Conservation (phyloP, 148 eudicot species). For the Fallopia convolvulus region DNA sequence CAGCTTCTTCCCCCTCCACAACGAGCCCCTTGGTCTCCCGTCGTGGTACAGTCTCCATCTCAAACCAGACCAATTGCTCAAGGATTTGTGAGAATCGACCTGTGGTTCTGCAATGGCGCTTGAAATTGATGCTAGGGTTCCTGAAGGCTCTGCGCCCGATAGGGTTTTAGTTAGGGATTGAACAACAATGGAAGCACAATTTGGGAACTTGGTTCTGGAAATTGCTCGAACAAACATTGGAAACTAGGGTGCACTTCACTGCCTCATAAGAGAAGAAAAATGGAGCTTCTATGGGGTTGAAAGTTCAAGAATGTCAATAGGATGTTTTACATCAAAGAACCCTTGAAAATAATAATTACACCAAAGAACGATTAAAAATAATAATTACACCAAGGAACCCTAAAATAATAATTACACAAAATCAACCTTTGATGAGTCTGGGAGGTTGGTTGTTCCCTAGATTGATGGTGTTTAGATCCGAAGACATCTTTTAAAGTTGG, state of each 20-base stretch:
- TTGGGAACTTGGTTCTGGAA: conserved; percentile 19
- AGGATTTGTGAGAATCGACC: background rate
- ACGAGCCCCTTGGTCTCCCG: conserved; percentile 88
- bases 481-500: too few relatives aligned
- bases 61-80: background rate
- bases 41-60: conserved; percentile 39
- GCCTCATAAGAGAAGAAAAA: background rate
- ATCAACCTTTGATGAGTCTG: too few relatives aligned
- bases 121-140: background rate
- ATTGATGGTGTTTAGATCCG: too few relatives aligned
- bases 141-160: background rate
- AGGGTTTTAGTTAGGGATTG: conserved; percentile 13
- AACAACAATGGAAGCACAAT: background rate
- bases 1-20: conserved; percentile 85
- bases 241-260: background rate
- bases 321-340: too few relatives aligned
- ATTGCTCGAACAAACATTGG: conserved; percentile 24
- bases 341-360: too few relatives aligned
- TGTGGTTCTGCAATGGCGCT: background rate
- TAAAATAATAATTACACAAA: too few relatives aligned
- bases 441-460: too few relatives aligned
- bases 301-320: background rate
- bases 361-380: too few relatives aligned
- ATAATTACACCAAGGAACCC: too few relatives aligned
- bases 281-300: too few relatives aligned